A percentile compares a stretch with the other conserved stretches of the same genome.
Conservation (phyloP, 495 filamentous ascomycete genomes). For the Cenococcum geophilum region DNA sequence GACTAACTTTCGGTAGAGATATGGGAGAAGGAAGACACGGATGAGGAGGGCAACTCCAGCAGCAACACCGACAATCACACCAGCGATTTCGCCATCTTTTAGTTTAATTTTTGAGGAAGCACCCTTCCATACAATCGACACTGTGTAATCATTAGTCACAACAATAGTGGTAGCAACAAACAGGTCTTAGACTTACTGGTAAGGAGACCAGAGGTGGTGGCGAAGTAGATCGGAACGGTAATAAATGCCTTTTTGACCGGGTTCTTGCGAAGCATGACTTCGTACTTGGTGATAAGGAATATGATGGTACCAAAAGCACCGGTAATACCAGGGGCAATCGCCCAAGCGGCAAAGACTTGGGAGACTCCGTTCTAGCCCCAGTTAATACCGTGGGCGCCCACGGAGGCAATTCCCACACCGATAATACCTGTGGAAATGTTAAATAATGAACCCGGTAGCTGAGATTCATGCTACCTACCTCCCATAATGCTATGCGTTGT, state of each 20-base stretch:
- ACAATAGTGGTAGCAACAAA: too few species aligned
- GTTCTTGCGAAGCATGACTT: constrained; percentile 53
- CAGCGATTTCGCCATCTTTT: constrained; percentile 3
- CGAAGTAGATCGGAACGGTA: constrained; percentile 50
- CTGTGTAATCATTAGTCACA: constrained; percentile 11
- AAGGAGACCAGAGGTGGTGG: constrained; percentile 13
- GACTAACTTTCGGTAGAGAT: constrained; percentile 48
- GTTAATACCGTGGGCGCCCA: constrained; percentile 52
- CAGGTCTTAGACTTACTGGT: constrained; percentile 13
- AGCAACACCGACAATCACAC: constrained; percentile 50
- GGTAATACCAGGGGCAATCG: constrained; percentile 55
- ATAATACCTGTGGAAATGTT: constrained; percentile 37
- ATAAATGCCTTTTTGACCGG: constrained; percentile 53
- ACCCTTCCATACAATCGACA: constrained; percentile 60
- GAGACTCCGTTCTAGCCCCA: constrained; percentile 39
- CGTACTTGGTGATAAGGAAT: constrained; percentile 56
- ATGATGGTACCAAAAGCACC: constrained; percentile 51
- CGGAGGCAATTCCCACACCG: constrained; percentile 31
- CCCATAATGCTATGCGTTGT: constrained; percentile 21
- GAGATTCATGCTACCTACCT: not conserved
- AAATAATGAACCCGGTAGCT: not conserved
- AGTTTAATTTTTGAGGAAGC: constrained; percentile 17
- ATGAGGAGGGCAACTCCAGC: constrained; percentile 48
- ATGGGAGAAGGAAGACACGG: constrained; percentile 56
- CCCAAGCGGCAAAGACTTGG: constrained; percentile 50